Percentiles rank a stretch among this genome's conserved stretches.
phyloP scores from a whole-genome alignment of 768 basidiomycete genomes.

The Nidularia pulvinata region DNA sequence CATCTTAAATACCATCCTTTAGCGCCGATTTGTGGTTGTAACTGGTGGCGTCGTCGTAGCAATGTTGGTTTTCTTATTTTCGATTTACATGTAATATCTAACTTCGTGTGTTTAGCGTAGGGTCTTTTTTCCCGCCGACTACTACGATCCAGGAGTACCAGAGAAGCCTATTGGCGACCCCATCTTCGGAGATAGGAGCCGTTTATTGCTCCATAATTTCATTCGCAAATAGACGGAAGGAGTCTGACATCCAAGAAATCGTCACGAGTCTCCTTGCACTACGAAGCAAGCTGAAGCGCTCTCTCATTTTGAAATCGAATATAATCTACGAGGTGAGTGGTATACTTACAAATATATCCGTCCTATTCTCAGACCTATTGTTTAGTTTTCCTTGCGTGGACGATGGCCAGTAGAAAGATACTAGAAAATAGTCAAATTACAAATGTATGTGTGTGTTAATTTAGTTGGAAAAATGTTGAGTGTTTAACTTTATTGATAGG shows the following conservation, averaged over 20 bases:
- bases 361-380: background rate
- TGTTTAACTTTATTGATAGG: slow-evolving; percentile 27
- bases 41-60: slow-evolving; percentile 73
- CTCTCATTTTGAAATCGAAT: slow-evolving; percentile 53
- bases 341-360: background rate
- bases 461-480: background rate
- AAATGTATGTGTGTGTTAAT: slow-evolving; percentile 46
- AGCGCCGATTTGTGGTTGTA: slow-evolving; percentile 74
- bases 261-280: slow-evolving; percentile 71
- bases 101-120: slow-evolving; percentile 30
- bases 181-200: slow-evolving; percentile 63
- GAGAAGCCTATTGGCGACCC: slow-evolving; percentile 67
- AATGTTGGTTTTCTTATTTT: slow-evolving; percentile 45
- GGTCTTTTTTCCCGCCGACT: slow-evolving; percentile 73
- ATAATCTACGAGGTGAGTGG: slow-evolving; percentile 62
- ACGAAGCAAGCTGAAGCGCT: slow-evolving; percentile 69
- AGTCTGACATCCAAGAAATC: slow-evolving; percentile 53
- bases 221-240: slow-evolving; percentile 57
- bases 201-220: slow-evolving; percentile 80
- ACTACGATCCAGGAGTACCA: slow-evolving; percentile 77
- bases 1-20: background rate
- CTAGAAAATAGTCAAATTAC: slow-evolving; percentile 63
- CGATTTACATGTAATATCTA: background rate
- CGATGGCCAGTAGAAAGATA: slow-evolving; percentile 83
- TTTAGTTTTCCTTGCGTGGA: slow-evolving; percentile 72